phyloP scores from a whole-genome alignment of 176 grass and related monocot genomes.

The Thinopyrum elongatum region DNA sequence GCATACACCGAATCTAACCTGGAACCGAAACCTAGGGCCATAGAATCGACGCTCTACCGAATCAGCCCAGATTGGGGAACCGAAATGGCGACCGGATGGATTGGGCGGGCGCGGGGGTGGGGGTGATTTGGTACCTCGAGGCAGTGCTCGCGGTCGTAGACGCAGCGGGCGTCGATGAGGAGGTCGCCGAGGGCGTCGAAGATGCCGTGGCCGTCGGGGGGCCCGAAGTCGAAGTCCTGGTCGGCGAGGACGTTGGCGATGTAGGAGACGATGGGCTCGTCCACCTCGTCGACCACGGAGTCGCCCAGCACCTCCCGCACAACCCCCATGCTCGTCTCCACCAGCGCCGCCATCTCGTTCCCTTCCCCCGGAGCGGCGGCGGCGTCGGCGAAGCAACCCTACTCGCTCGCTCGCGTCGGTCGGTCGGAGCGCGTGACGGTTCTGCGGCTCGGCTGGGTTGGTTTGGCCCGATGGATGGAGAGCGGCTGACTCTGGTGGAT shows the following conservation, averaged over 20 bases:
- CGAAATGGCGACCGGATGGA: background rate
- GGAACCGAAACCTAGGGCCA: background rate
- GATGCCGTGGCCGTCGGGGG: conserved; percentile 69
- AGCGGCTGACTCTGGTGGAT: too few relatives aligned
- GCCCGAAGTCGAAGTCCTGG: conserved; percentile 94
- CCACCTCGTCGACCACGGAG: conserved; percentile 51
- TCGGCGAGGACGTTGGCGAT: conserved; percentile 97
- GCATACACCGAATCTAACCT: background rate
- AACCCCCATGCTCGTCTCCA: conserved; percentile 73
- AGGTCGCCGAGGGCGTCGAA: conserved; percentile 83
- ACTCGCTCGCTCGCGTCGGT: background rate
- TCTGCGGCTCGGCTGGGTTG: too few relatives aligned
- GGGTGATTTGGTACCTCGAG: conserved; percentile 31
- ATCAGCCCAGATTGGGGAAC: background rate
- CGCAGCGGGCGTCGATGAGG: conserved; percentile 76
- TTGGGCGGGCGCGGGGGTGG: too few relatives aligned
- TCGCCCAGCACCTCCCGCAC: conserved; percentile 79
- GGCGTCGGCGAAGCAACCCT: background rate
- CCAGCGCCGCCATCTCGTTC: conserved; percentile 1
- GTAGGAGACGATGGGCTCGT: conserved; percentile 87
- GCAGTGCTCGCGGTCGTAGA: conserved; percentile 61
- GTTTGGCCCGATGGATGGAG: too few relatives aligned
- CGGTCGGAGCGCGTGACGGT: background rate
- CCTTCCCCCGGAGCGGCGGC: background rate
- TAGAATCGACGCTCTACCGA: background rate